Percentiles rank a stretch among this genome's conserved stretches.
Conservation (phyloP, 805 yeast genomes). For the Candida fluviatilis region DNA sequence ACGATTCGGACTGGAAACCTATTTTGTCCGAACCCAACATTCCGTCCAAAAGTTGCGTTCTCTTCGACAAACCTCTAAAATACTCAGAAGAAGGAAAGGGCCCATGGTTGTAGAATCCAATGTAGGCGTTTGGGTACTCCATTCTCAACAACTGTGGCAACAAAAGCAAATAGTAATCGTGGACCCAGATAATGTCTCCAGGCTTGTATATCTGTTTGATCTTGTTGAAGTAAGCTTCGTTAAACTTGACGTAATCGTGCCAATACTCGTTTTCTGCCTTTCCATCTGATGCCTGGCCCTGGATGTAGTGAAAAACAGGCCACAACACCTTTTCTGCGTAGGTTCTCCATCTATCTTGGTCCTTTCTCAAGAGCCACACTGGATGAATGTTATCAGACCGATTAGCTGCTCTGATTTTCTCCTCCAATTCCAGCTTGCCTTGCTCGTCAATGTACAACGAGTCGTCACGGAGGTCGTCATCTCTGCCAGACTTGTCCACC, state of each 20-base stretch:
- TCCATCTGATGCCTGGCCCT: slow-evolving; percentile 68
- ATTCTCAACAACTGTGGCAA: slow-evolving; percentile 80
- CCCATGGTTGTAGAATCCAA: slow-evolving; percentile 78
- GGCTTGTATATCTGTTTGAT: slow-evolving; percentile 69
- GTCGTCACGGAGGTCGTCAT: slow-evolving; percentile 38
- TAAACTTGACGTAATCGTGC: slow-evolving; percentile 86
- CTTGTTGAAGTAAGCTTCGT: slow-evolving; percentile 83
- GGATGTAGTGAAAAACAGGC: slow-evolving; percentile 94
- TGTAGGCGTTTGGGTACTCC: slow-evolving; percentile 66
- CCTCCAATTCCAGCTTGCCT: slow-evolving; percentile 51
- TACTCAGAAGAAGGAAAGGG: slow-evolving; percentile 97
- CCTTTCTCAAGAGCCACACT: slow-evolving; percentile 78
- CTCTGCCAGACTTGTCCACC: slow-evolving; percentile 35
- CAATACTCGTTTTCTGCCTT: slow-evolving; percentile 66
- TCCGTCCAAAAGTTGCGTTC: slow-evolving; percentile 82
- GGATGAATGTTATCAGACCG: slow-evolving; percentile 65
- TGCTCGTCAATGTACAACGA: slow-evolving; percentile 55
- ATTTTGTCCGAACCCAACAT: slow-evolving; percentile 85
- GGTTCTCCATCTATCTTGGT: slow-evolving; percentile 79
- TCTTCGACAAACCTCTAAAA: slow-evolving; percentile 81
- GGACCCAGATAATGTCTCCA: slow-evolving; percentile 92
- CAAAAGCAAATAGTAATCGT: slow-evolving; percentile 79
- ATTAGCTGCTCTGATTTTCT: slow-evolving; percentile 42
- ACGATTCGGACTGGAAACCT: slow-evolving; percentile 81
- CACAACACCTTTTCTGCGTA: slow-evolving; percentile 89